A percentile compares a stretch with the other conserved stretches of the same genome.
These are phyloP conservation scores for Parmelia sp. DNA, from an alignment of 495 filamentous ascomycete species.

Conservation along the genomic window DNA sequence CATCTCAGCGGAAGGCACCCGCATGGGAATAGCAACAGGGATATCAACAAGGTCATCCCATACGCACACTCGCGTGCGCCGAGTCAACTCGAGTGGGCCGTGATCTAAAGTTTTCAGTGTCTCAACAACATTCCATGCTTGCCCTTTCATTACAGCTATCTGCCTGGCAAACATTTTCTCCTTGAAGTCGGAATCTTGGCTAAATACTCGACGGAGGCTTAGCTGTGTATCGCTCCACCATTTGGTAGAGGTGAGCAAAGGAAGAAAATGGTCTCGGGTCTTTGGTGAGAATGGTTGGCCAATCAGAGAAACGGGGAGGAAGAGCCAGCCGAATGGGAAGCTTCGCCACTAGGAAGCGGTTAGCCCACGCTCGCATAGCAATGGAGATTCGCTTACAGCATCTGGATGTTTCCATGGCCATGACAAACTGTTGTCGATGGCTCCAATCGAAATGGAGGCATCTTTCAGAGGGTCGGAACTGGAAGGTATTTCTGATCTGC, in stretches of 20 bases:
- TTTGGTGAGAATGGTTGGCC: constrained; percentile 92
- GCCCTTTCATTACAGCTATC: constrained; percentile 97
- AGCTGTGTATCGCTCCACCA: constrained; percentile 97
- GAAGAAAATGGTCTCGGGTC: constrained; percentile 88
- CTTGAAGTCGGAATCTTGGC: constrained; percentile 90
- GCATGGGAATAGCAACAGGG: constrained; percentile 85
- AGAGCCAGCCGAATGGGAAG: constrained; percentile 98
- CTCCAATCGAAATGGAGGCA: constrained; percentile 70
- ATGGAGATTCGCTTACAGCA: constrained; percentile 50
- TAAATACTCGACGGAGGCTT: constrained; percentile 74
- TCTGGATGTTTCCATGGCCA: constrained; percentile 99
- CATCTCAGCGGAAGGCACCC: constrained; percentile 67
- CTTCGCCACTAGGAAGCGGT: constrained; percentile 58
- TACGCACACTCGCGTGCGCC: constrained; percentile 83
- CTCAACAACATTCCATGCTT: constrained; percentile 98
- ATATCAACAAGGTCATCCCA: constrained; percentile 98
- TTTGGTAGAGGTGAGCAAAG: constrained; percentile 80
- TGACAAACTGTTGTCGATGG: constrained; percentile 95
- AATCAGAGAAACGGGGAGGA: constrained; percentile 92
- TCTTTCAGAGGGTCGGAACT: constrained; percentile 42
- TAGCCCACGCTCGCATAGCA: neutral
- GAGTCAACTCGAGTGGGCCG: constrained; percentile 86
- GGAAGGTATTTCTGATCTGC: constrained; percentile 52
- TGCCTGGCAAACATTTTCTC: constrained; percentile 96
- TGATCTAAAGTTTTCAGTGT: constrained; percentile 88